Percentiles rank a stretch among this genome's conserved stretches.
Conservation (phyloP, 371 early-diverging fungal genomes). For the Fennellomyces sp. region DNA sequence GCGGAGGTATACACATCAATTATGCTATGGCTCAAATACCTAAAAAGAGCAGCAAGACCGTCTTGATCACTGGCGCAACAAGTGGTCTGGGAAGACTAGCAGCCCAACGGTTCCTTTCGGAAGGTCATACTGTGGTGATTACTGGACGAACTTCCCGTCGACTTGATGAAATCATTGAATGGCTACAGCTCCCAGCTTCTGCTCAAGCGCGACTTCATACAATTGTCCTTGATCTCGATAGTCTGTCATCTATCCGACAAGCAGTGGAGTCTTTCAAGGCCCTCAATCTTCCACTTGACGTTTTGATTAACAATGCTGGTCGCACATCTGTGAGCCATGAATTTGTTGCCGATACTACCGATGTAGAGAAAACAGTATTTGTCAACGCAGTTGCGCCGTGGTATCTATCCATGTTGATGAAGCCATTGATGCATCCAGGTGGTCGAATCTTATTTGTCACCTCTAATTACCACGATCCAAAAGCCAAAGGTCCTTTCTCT, state of each 20-base stretch:
- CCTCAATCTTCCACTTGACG: constrained; percentile 11
- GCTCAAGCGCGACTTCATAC: constrained; percentile 7
- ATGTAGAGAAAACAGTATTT: constrained; percentile 32
- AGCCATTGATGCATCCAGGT: constrained; percentile 26
- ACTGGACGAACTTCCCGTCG: constrained; percentile 32
- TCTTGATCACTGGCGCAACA: constrained; percentile 47
- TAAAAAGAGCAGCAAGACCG: constrained; percentile 4
- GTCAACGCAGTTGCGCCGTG: constrained; percentile 39
- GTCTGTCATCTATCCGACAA: constrained; percentile 20
- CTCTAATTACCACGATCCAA: constrained; percentile 36
- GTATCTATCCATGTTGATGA: constrained; percentile 25
- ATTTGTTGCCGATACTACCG: constrained; percentile 8
- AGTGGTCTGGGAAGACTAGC: constrained; percentile 36
- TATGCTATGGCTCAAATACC: no score
- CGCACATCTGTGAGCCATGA: constrained; percentile 1
- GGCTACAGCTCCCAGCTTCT: neutral
- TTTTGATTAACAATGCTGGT: constrained; percentile 41
- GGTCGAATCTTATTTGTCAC: constrained; percentile 35
- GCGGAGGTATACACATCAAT: no score
- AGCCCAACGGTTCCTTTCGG: constrained; percentile 25
- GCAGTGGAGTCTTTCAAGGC: constrained; percentile 19
- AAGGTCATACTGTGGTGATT: constrained; percentile 40
- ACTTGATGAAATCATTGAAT: neutral
- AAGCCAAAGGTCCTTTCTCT: constrained; percentile 18
- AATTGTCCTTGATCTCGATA: constrained; percentile 24